phyloP scores from a whole-genome alignment of 108 stramenopile genomes.

The Chaetoceros tenuissimus region DNA sequence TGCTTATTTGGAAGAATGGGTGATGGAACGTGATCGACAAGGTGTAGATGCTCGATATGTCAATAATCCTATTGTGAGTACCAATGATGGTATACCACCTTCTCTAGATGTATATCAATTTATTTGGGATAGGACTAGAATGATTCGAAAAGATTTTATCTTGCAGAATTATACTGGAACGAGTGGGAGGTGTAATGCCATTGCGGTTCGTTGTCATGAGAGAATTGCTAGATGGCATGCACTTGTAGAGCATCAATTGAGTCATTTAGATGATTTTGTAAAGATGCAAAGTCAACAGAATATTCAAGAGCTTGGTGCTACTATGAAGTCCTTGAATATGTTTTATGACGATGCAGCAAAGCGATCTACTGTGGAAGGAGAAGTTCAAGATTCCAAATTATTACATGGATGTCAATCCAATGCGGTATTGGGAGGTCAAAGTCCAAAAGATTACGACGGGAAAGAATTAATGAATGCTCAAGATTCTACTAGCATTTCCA shows the following conservation, averaged over 20 bases:
- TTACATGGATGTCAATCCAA: constrained; percentile 58
- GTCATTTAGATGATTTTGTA: constrained; percentile 75
- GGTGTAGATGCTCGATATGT: constrained; percentile 69
- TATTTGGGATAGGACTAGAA: constrained; percentile 83
- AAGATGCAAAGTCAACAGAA: constrained; percentile 82
- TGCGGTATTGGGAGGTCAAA: constrained; percentile 45
- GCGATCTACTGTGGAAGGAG: constrained; percentile 28
- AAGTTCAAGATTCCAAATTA: not conserved
- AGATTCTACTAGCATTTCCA: constrained; percentile 14
- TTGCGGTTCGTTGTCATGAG: constrained; percentile 81
- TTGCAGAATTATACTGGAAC: constrained; percentile 86
- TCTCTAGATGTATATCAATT: constrained; percentile 84
- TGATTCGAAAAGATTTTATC: constrained; percentile 85
- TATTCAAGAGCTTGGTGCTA: constrained; percentile 80
- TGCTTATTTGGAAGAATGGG: constrained; percentile 83
- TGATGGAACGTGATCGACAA: constrained; percentile 89
- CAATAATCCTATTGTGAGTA: no score
- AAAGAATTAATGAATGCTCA: constrained; percentile 37
- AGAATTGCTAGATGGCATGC: constrained; percentile 86
- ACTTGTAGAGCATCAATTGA: constrained; percentile 83
- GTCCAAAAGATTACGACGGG: constrained; percentile 72
- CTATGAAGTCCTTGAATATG: constrained; percentile 80
- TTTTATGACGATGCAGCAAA: constrained; percentile 76
- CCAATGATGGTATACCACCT: constrained; percentile 37
- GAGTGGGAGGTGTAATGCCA: constrained; percentile 73